Percentiles rank a stretch among this genome's conserved stretches.
Conservation (phyloP, 495 filamentous ascomycete species). For the Penicillium lagena region DNA sequence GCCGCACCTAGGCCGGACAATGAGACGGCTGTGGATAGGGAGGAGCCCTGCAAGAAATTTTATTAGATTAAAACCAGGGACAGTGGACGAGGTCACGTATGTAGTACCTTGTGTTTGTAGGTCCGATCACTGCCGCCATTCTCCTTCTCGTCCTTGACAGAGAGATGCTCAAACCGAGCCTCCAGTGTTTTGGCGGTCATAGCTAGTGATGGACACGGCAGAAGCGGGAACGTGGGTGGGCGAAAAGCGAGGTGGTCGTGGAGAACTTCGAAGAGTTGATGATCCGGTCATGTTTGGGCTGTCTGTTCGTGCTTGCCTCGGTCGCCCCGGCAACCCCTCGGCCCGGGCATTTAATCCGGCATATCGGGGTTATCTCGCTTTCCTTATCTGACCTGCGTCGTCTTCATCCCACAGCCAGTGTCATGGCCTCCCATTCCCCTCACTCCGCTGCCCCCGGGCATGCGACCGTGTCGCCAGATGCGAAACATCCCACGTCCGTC, state of each 20-base stretch:
- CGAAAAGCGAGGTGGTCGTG: background rate
- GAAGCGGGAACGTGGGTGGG: slow-evolving; percentile 1
- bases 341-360: slow-evolving; percentile 24
- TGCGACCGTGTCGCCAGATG: slow-evolving; percentile 19
- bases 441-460: slow-evolving; percentile 2
- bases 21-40: slow-evolving; percentile 43
- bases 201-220: slow-evolving; percentile 3
- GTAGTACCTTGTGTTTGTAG: slow-evolving; percentile 65
- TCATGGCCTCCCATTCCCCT: slow-evolving; percentile 8
- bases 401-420: background rate
- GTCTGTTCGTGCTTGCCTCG: too few relatives aligned
- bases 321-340: slow-evolving; percentile 37
- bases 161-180: slow-evolving; percentile 73
- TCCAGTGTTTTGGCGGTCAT: slow-evolving; percentile 64
- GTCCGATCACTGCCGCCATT: slow-evolving; percentile 35
- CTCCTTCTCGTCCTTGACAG: slow-evolving; percentile 77
- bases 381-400: slow-evolving; percentile 7
- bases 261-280: too few relatives aligned
- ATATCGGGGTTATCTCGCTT: background rate
- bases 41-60: slow-evolving; percentile 17
- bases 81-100: background rate
- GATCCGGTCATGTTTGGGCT: slow-evolving; percentile 16
- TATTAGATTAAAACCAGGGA: background rate
- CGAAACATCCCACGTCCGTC: slow-evolving; percentile 29
- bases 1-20: slow-evolving; percentile 46